Percentiles rank a stretch among this genome's conserved stretches.
These are phyloP conservation scores for Kwoniella shandongensis DNA, from an alignment of 768 basidiomycete species.

Conservation along the genomic window DNA sequence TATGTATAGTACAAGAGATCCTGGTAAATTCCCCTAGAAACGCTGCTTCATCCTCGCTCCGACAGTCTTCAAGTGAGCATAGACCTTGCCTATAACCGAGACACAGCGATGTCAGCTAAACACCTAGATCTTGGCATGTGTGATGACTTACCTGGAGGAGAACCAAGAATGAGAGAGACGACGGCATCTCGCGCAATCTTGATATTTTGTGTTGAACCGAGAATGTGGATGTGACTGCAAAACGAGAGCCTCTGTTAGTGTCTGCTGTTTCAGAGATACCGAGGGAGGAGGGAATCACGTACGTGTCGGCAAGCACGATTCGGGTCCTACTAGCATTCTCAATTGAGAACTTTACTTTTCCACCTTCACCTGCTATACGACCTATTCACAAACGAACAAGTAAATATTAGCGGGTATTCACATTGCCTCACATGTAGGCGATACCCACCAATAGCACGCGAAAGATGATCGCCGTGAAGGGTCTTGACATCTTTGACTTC, in stretches of 20 bases:
- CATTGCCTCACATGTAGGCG: neutral
- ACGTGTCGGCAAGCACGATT: constrained; percentile 98
- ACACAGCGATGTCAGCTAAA: constrained; percentile 5
- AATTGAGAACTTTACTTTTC: constrained; percentile 97
- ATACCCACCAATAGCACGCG: constrained; percentile 84
- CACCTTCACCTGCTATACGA: constrained; percentile 97
- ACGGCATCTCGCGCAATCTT: constrained; percentile 95
- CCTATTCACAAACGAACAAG: constrained; percentile 57
- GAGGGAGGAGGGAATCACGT: no score
- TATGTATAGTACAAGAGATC: constrained; percentile 3
- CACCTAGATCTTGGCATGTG: neutral
- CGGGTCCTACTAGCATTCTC: constrained; percentile 95
- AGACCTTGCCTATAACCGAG: constrained; percentile 53
- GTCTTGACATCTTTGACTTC: constrained; percentile 99
- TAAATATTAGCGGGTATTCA: neutral
- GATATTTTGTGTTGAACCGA: constrained; percentile 98
- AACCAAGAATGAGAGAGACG: constrained; percentile 90
- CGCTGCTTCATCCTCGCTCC: constrained; percentile 92
- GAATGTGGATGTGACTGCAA: constrained; percentile 89
- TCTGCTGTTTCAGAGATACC: neutral
- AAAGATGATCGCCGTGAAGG: constrained; percentile 93
- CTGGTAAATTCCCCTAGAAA: constrained; percentile 55
- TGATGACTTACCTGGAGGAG: constrained; percentile 86
- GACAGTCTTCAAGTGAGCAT: constrained; percentile 85
- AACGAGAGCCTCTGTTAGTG: neutral